These are phyloP conservation scores for Blumeriella jaapii DNA, from an alignment of 2,329 filamentous ascomycete genomes.

Conservation along the genomic window DNA sequence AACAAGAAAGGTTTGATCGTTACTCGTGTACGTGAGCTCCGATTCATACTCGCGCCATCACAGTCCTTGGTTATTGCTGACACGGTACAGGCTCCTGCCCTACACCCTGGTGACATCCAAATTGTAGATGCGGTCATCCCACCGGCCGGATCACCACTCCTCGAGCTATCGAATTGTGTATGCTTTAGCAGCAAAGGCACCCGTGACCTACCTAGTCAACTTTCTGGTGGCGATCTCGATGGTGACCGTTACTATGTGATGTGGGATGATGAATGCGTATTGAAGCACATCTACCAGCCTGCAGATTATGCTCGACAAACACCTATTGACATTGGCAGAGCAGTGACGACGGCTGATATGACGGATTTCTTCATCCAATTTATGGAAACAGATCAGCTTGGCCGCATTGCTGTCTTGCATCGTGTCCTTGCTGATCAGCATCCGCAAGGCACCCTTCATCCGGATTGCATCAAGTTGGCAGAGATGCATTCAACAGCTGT, in stretches of 20 bases:
- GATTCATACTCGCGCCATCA: too few species aligned
- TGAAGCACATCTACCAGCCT: constrained; percentile 36
- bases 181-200: constrained; percentile 62
- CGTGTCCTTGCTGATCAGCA: constrained; percentile 51
- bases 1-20: constrained; percentile 36
- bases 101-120: constrained; percentile 76
- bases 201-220: constrained; percentile 65
- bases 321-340: constrained; percentile 47
- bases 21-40: constrained; percentile 41
- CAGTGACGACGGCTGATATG: constrained; percentile 55
- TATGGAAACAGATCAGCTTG: constrained; percentile 56
- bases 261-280: constrained; percentile 47
- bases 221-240: constrained; percentile 75
- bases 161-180: constrained; percentile 57
- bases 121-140: constrained; percentile 51
- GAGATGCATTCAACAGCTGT: constrained; percentile 59
- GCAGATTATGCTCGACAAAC: constrained; percentile 57
- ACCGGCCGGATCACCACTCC: constrained; percentile 45
- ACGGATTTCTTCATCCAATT: constrained; percentile 71
- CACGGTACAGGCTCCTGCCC: constrained; percentile 45
- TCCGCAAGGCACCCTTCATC: constrained; percentile 37
- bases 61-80: too few species aligned
- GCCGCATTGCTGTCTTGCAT: constrained; percentile 53
- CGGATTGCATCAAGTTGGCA: constrained; percentile 43
- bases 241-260: constrained; percentile 76